Evolutionary conservation across 495 filamentous ascomycete genomes (phyloP).

Genomic region (Penicillium subrubescens): DNA sequence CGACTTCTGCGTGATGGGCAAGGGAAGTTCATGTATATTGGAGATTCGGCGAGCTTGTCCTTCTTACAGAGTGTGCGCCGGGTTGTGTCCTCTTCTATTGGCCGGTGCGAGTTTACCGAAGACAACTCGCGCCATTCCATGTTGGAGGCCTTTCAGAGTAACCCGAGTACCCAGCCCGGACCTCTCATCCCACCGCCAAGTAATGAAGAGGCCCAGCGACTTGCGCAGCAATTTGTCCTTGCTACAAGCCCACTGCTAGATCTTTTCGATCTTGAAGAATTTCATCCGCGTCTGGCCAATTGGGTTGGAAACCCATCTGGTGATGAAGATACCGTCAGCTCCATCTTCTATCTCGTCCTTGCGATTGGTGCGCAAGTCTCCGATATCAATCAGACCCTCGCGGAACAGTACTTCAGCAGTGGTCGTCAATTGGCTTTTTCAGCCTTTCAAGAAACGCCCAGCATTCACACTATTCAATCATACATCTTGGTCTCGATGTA

Average conservation of each 20-base stretch:
- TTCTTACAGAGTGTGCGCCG: slow-evolving; percentile 73
- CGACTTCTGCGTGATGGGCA: slow-evolving; percentile 58
- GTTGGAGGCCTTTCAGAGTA: slow-evolving; percentile 57
- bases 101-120: slow-evolving; percentile 65
- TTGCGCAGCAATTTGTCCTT: slow-evolving; percentile 43
- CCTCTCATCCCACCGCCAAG: slow-evolving; percentile 33
- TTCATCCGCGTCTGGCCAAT: slow-evolving; percentile 38
- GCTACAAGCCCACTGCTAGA: slow-evolving; percentile 46
- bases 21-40: slow-evolving; percentile 65
- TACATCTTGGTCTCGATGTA: slow-evolving; percentile 62
- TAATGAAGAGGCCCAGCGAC: slow-evolving; percentile 40
- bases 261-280: slow-evolving; percentile 41
- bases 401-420: slow-evolving; percentile 57
- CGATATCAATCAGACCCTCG: slow-evolving; percentile 43
- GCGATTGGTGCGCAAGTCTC: slow-evolving; percentile 61
- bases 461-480: slow-evolving; percentile 58
- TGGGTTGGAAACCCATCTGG: slow-evolving; percentile 47
- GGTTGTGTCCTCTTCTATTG: slow-evolving; percentile 67
- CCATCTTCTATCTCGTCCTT: slow-evolving; percentile 60
- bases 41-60: slow-evolving; percentile 71
- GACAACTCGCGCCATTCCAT: slow-evolving; percentile 71
- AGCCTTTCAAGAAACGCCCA: slow-evolving; percentile 56
- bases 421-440: slow-evolving; percentile 57
- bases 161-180: slow-evolving; percentile 35
- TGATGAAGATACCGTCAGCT: slow-evolving; percentile 49